A percentile compares a stretch with the other conserved stretches of the same genome.
Conservation (phyloP, 768 basidiomycete species). For the Lactifluus subvellereus region DNA sequence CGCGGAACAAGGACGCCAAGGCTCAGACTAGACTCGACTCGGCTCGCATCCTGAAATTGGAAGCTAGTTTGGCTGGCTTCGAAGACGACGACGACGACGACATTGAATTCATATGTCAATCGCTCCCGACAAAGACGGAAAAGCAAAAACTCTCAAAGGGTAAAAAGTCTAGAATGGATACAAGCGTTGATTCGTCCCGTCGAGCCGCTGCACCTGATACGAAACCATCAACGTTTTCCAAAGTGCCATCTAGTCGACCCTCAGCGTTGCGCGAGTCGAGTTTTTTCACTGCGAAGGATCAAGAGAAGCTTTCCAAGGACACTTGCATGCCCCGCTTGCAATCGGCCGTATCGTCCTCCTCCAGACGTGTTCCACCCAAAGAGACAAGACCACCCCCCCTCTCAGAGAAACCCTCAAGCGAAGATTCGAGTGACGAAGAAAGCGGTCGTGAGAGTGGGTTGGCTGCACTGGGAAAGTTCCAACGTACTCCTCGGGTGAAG, state of each 20-base stretch:
- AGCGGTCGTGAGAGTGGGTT: conserved; percentile 34
- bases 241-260: conserved; percentile 1
- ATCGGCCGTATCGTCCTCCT: conserved; percentile 37
- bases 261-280: conserved; percentile 19
- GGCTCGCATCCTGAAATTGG: conserved; percentile 56
- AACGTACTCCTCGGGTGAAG: conserved; percentile 39
- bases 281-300: conserved; percentile 30
- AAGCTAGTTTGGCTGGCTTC: conserved; percentile 60
- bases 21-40: conserved; percentile 51
- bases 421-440: conserved; percentile 40
- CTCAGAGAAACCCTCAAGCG: conserved; percentile 22
- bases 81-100: conserved; percentile 47
- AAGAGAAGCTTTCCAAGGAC: conserved; percentile 35
- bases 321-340: conserved; percentile 32
- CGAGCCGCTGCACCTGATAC: background rate
- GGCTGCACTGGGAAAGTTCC: conserved; percentile 19
- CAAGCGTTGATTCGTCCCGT: background rate
- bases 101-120: conserved; percentile 47
- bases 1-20: conserved; percentile 44
- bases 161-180: background rate
- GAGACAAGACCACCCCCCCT: background rate
- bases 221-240: conserved; percentile 4
- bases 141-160: conserved; percentile 6
- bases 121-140: conserved; percentile 18
- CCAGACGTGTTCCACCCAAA: conserved; percentile 18